Percentiles rank a stretch among this genome's conserved stretches.
phyloP scores from a whole-genome alignment of 1,139 yeast genomes.

The Candida smagusa region DNA sequence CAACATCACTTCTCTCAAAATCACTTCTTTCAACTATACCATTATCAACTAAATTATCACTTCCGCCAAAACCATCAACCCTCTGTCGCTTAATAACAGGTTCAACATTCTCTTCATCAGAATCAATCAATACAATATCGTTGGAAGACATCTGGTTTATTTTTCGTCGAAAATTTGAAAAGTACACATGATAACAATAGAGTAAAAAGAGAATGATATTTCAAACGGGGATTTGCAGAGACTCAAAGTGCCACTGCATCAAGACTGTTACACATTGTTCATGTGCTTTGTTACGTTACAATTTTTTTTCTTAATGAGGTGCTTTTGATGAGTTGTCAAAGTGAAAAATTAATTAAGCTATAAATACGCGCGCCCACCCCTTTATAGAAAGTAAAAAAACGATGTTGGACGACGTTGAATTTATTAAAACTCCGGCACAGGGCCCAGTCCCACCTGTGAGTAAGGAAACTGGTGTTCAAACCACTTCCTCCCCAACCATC shows the following conservation, averaged over 20 bases:
- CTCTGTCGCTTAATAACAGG: no score
- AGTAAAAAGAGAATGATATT: not conserved
- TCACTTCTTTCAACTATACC: not conserved
- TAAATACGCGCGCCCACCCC: no score
- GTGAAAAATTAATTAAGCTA: no score
- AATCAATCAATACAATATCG: slow-evolving; percentile 18
- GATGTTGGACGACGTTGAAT: slow-evolving; percentile 45
- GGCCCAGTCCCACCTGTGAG: slow-evolving; percentile 46
- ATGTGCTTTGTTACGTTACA: no score
- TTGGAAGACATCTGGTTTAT: slow-evolving; percentile 2
- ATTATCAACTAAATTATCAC: not conserved
- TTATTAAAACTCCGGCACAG: slow-evolving; percentile 58
- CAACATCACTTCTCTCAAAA: slow-evolving; percentile 3
- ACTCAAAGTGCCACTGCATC: no score
- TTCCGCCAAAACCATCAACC: no score
- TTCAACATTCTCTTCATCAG: slow-evolving; percentile 13
- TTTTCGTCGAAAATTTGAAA: not conserved
- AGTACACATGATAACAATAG: not conserved
- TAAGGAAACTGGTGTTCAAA: slow-evolving; percentile 54
- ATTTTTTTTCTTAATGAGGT: no score
- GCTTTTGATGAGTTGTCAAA: no score
- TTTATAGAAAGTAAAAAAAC: not conserved
- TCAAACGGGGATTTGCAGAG: no score
- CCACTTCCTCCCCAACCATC: slow-evolving; percentile 69
- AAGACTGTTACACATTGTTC: not conserved